phyloP scores from a whole-genome alignment of 31 red algal species.

The Endocladia muricata region DNA sequence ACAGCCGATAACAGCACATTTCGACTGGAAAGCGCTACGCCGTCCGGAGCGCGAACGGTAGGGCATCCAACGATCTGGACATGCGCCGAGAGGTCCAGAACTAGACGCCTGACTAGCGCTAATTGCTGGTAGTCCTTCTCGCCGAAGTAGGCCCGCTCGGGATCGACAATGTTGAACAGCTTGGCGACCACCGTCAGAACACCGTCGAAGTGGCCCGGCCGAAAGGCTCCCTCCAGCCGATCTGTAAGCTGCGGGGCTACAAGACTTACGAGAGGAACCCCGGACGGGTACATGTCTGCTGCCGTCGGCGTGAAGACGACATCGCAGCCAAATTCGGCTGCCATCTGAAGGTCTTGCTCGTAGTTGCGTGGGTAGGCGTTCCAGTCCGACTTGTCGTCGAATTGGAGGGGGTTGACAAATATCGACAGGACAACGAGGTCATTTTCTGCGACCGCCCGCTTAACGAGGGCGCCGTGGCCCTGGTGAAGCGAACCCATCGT shows the following conservation, averaged over 20 bases:
- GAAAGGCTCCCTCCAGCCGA: constrained; percentile 60
- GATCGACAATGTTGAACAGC: constrained; percentile 59
- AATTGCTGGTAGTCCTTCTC: constrained; percentile 93
- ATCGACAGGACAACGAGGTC: constrained; percentile 65
- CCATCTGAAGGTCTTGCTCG: constrained; percentile 38
- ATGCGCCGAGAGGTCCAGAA: constrained; percentile 58
- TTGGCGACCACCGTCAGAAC: constrained; percentile 79
- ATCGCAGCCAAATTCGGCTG: constrained; percentile 17
- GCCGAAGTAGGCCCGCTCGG: constrained; percentile 78
- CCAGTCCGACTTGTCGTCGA: constrained; percentile 66
- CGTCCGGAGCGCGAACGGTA: constrained; percentile 71
- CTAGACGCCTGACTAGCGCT: constrained; percentile 55
- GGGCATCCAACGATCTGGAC: constrained; percentile 24
- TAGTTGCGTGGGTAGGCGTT: constrained; percentile 64
- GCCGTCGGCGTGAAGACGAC: constrained; percentile 64
- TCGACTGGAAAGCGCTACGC: constrained; percentile 77
- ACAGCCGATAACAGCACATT: constrained; percentile 67
- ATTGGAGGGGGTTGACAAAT: constrained; percentile 89
- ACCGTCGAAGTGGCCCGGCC: constrained; percentile 78
- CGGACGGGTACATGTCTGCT: too few species aligned
- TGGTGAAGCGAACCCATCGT: constrained; percentile 96
- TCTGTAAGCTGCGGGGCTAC: constrained; percentile 35
- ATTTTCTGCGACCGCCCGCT: constrained; percentile 14
- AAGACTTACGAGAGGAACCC: too few species aligned
- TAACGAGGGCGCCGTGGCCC: constrained; percentile 75